Conservation (phyloP, 176 grass and related monocot genomes). For the Zizania latifolia region DNA sequence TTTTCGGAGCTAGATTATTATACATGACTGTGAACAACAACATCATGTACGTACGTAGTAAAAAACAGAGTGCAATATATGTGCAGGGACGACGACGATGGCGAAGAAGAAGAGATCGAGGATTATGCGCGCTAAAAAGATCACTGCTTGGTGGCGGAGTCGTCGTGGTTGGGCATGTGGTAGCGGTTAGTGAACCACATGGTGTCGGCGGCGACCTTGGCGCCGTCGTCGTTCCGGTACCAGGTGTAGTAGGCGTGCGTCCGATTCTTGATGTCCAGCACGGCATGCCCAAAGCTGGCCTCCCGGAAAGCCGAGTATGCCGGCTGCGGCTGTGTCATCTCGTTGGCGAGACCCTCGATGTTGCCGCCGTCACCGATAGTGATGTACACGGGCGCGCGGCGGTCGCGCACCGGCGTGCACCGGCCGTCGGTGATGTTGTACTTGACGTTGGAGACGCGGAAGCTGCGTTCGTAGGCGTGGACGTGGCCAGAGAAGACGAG, state of each 20-base stretch:
- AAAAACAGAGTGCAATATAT: not conserved
- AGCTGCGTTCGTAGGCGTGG: slow-evolving; percentile 44
- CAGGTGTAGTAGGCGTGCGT: slow-evolving; percentile 62
- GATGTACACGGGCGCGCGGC: slow-evolving; percentile 44
- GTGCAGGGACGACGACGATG: not conserved
- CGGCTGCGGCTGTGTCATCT: slow-evolving; percentile 53
- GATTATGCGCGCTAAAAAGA: too few relatives aligned
- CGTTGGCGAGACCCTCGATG: slow-evolving; percentile 41
- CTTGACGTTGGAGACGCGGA: slow-evolving; percentile 44
- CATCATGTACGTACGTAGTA: not conserved
- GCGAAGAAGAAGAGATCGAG: not conserved
- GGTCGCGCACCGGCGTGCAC: slow-evolving; percentile 33
- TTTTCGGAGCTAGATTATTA: not conserved
- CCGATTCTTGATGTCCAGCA: slow-evolving; percentile 67
- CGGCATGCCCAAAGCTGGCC: slow-evolving; percentile 57
- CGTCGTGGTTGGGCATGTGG: slow-evolving; percentile 37
- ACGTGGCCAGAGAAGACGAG: slow-evolving; percentile 42
- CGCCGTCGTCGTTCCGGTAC: slow-evolving; percentile 69
- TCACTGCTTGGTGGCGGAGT: not conserved
- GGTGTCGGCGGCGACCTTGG: slow-evolving; percentile 50
- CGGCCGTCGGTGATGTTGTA: slow-evolving; percentile 51
- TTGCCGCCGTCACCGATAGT: slow-evolving; percentile 66
- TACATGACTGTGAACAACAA: too few relatives aligned
- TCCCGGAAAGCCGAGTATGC: slow-evolving; percentile 69
- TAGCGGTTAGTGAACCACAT: slow-evolving; percentile 57